Percentiles rank a stretch among this genome's conserved stretches.
Conservation (phyloP, 2,329 filamentous ascomycete genomes). For the Bertia moriformis region DNA sequence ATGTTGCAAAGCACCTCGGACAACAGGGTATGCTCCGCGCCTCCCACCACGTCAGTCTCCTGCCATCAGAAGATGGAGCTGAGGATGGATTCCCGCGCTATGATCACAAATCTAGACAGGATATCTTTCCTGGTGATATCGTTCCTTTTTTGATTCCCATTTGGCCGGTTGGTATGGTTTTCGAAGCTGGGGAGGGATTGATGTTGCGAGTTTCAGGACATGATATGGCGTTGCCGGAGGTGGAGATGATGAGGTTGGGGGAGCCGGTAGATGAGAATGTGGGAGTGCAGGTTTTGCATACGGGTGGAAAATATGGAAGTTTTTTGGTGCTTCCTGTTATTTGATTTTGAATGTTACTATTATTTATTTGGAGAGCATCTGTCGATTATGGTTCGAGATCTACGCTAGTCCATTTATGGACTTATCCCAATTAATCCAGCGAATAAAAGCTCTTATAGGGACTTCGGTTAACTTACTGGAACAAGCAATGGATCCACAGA, state of each 20-base stretch:
- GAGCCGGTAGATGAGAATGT: neutral
- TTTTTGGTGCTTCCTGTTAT: neutral
- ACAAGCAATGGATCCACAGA: no score
- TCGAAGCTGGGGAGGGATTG: slow-evolving; percentile 5
- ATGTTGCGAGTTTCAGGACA: slow-evolving; percentile 1
- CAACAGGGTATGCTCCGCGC: neutral
- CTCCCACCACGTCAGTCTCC: no score
- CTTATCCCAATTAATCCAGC: no score
- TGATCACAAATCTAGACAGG: slow-evolving; percentile 4
- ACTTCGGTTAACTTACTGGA: no score
- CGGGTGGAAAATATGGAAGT: neutral
- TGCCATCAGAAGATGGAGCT: no score
- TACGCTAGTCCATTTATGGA: no score
- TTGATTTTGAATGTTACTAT: no score
- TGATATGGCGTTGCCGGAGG: neutral
- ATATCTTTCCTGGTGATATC: slow-evolving; percentile 4
- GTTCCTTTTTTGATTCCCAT: slow-evolving; percentile 5
- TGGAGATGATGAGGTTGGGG: no score
- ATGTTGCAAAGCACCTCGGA: neutral
- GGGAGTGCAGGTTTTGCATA: neutral
- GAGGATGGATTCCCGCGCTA: no score
- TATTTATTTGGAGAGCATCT: no score
- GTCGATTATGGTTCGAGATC: no score
- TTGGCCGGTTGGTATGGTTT: slow-evolving; percentile 6
- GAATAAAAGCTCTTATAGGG: no score